Percentiles rank a stretch among this genome's conserved stretches.
phyloP scores from a whole-genome alignment of 2,329 filamentous ascomycete genomes.

The Alternaria arborescens region DNA sequence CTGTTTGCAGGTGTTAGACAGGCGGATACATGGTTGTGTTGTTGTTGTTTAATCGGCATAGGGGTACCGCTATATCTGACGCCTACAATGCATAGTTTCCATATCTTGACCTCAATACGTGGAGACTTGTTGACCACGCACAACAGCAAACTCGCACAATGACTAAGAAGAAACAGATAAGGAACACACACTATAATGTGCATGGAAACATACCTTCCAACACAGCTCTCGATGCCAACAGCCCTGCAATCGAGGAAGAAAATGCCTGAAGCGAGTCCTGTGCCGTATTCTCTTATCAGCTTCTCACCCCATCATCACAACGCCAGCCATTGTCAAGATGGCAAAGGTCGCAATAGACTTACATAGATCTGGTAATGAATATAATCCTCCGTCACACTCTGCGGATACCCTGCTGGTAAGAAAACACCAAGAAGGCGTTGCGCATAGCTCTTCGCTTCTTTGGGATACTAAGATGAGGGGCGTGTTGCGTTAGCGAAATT shows the following conservation, averaged over 20 bases:
- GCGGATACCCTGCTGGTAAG: slow-evolving; percentile 85
- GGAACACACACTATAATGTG: neutral
- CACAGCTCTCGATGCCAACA: slow-evolving; percentile 83
- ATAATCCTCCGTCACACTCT: slow-evolving; percentile 87
- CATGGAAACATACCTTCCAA: slow-evolving; percentile 66
- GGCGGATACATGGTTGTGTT: neutral
- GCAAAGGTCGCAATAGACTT: neutral
- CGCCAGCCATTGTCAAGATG: neutral
- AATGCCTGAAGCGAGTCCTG: slow-evolving; percentile 84
- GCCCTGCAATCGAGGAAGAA: slow-evolving; percentile 79
- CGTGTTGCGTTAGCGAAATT: neutral
- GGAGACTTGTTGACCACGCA: neutral
- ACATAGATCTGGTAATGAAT: slow-evolving; percentile 76
- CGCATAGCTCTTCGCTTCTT: slow-evolving; percentile 24
- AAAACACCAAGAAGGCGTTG: slow-evolving; percentile 72
- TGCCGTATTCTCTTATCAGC: slow-evolving; percentile 30
- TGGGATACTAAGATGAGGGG: slow-evolving; percentile 9
- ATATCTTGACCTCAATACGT: neutral
- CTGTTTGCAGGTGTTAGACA: slow-evolving; percentile 45
- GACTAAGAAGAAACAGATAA: neutral
- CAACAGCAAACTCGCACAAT: neutral
- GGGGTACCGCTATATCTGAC: neutral
- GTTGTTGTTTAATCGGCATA: neutral
- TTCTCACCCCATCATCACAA: neutral
- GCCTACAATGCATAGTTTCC: slow-evolving; percentile 4